Conservation (phyloP, 768 basidiomycete species). For the Lepiota brunneoincarnata region DNA sequence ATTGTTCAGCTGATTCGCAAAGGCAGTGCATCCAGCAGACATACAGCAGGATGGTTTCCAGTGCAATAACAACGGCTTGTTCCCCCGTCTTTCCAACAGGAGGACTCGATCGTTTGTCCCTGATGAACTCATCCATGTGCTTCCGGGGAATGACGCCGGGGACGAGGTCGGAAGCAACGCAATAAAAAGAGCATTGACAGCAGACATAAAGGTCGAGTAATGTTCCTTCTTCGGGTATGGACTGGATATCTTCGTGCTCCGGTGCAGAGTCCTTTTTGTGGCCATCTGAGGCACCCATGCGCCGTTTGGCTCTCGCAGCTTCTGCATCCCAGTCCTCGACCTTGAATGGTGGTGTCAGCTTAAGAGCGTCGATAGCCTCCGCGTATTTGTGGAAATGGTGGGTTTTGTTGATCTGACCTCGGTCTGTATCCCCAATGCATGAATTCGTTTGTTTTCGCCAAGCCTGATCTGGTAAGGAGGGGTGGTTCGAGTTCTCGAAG, state of each 20-base stretch:
- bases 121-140: slow-evolving; percentile 58
- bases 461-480: slow-evolving; percentile 50
- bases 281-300: slow-evolving; percentile 36
- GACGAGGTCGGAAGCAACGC: slow-evolving; percentile 66
- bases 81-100: slow-evolving; percentile 51
- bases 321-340: slow-evolving; percentile 59
- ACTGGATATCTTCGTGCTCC: slow-evolving; percentile 33
- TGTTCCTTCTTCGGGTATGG: slow-evolving; percentile 40
- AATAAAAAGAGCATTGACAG: slow-evolving; percentile 79
- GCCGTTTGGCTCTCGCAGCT: slow-evolving; percentile 49
- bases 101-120: slow-evolving; percentile 62
- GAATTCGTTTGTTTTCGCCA: slow-evolving; percentile 46
- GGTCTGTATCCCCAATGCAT: slow-evolving; percentile 53
- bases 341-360: slow-evolving; percentile 59
- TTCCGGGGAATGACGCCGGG: slow-evolving; percentile 70
- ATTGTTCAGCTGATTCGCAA: neutral
- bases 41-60: slow-evolving; percentile 70
- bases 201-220: slow-evolving; percentile 79
- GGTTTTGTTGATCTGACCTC: slow-evolving; percentile 53
- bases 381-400: slow-evolving; percentile 83
- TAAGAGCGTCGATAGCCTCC: slow-evolving; percentile 65
- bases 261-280: slow-evolving; percentile 40
- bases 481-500: slow-evolving; percentile 39
- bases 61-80: slow-evolving; percentile 49
- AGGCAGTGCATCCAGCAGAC: slow-evolving; percentile 18